phyloP scores from a whole-genome alignment of 805 yeast species.

The Candida insectorum region DNA sequence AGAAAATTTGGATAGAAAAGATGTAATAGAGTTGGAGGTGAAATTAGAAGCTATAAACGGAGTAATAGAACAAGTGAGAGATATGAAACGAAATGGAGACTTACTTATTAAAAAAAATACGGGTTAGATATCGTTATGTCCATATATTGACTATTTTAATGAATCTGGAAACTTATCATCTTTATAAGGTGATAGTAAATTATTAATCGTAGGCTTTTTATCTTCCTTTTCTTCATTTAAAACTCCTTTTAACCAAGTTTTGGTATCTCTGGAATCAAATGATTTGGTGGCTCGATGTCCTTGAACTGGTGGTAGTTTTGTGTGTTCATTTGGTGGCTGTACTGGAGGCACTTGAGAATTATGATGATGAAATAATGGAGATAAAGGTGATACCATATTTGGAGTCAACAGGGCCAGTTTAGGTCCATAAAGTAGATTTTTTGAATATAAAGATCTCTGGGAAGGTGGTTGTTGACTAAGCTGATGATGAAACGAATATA shows the following conservation, averaged over 20 bases:
- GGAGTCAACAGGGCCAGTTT: slow-evolving; percentile 23
- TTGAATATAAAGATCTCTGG: slow-evolving; percentile 5
- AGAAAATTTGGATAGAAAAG: slow-evolving; percentile 6
- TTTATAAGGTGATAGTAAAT: slow-evolving; percentile 25
- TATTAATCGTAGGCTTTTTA: slow-evolving; percentile 30
- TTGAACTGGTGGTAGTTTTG: slow-evolving; percentile 2
- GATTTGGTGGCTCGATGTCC: slow-evolving; percentile 3
- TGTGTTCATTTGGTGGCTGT: background rate
- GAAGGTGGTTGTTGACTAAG: slow-evolving; percentile 8
- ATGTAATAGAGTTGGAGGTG: slow-evolving; percentile 9
- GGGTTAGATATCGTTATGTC: no score
- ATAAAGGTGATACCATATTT: slow-evolving; percentile 33
- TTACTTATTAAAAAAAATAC: no score
- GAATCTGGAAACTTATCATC: slow-evolving; percentile 10
- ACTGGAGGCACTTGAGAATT: background rate
- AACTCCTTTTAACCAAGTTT: slow-evolving; percentile 27
- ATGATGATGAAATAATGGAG: slow-evolving; percentile 37
- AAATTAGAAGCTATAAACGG: slow-evolving; percentile 5
- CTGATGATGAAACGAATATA: slow-evolving; percentile 11
- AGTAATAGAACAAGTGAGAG: background rate
- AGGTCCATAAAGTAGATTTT: slow-evolving; percentile 11
- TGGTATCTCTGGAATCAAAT: slow-evolving; percentile 10
- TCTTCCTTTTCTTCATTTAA: slow-evolving; percentile 18
- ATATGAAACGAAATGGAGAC: background rate
- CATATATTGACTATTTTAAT: slow-evolving; percentile 1